Base-by-base conservation (phyloP, 257 asterid genomes). In the Gentiana macrophylla region DNA sequence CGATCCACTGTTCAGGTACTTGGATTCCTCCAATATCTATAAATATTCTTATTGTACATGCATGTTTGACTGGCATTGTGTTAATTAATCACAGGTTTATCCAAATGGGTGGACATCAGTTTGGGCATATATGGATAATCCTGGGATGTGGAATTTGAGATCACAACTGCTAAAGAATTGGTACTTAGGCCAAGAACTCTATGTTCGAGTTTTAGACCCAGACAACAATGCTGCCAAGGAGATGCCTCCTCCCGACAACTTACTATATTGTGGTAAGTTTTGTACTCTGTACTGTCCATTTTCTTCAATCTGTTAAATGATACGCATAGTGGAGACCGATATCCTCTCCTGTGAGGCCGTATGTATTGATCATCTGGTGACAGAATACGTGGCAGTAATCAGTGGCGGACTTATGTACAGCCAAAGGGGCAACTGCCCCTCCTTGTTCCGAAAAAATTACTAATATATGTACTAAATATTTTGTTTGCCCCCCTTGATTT, bases 141-240 rank as follows among this genome's bases (percentile, higher is more conserved):
- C 89, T n/a, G 95, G 95, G 38, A 86, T 86, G 86, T 86, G 95
- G 95, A 86, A 86, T 63, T 67, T 86, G 63, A 82, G 95, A 71
- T 82, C 95, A 50, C 86, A 86, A 65, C 64, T 72, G 35, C 49
- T 82, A 34, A 55, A 59, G 56, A 59, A 64, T 15, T 82, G 89
- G 95, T 82, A 72, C 45, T 67, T 78, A 34, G 95, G 95, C 7
- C 86, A 83, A 73, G 95, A 86, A 60, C 84, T 82, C 59, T 86
- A 86, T 56, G 62, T 82, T n/a, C 74, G 95, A 56, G 95, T 85
- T 62, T 62, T 62, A 63, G 89, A 85, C 53, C 63, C 83, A 35
- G 81, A 82, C 64, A 74, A 76, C 1, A 78, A 80, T 55, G 81
- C 82, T 9, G 67, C 66, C n/a, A 80, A 76, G 73, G 95, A 85